Evolutionary conservation across 1,139 yeast species (phyloP).

Genomic region (Blastobotrys raffinosifermentans): DNA sequence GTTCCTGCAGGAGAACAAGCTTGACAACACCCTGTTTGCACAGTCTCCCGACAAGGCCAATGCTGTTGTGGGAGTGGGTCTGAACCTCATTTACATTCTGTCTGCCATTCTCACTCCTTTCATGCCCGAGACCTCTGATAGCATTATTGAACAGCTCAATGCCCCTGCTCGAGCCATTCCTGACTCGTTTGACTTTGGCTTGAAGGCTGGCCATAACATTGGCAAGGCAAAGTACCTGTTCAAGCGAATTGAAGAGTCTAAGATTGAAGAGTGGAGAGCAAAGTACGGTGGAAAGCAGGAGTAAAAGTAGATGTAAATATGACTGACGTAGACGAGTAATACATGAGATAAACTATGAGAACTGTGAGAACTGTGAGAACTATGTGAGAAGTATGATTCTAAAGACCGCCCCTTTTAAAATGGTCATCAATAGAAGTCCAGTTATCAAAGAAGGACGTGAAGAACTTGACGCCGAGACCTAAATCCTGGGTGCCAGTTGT

Average conservation of each 20-base stretch:
- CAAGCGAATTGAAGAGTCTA: constrained; percentile 83
- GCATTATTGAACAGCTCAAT: constrained; percentile 71
- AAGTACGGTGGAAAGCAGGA: constrained; percentile 59
- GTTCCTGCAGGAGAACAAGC: constrained; percentile 91
- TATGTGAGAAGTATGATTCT: constrained; percentile 9
- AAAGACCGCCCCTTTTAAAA: constrained; percentile 27
- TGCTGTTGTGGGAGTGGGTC: constrained; percentile 87
- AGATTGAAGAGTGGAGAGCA: constrained; percentile 80
- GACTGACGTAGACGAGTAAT: constrained; percentile 1
- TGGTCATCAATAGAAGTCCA: constrained; percentile 50
- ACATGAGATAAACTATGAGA: too few relatives aligned
- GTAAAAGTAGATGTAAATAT: constrained; percentile 3
- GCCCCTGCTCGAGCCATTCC: constrained; percentile 77
- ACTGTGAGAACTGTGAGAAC: too few relatives aligned
- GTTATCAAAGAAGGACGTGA: constrained; percentile 52
- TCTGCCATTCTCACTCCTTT: constrained; percentile 77
- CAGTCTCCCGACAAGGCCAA: constrained; percentile 77
- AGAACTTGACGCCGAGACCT: constrained; percentile 61
- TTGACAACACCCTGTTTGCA: constrained; percentile 78
- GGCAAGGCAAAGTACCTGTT: constrained; percentile 90
- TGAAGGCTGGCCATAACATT: constrained; percentile 78
- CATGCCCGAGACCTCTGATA: constrained; percentile 77
- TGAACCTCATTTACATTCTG: constrained; percentile 79
- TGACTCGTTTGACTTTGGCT: constrained; percentile 61
- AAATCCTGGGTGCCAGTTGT: constrained; percentile 66